Evolutionary conservation across 1,284 basidiomycete species (phyloP).

Genomic region (Gomphus bonarii): DNA sequence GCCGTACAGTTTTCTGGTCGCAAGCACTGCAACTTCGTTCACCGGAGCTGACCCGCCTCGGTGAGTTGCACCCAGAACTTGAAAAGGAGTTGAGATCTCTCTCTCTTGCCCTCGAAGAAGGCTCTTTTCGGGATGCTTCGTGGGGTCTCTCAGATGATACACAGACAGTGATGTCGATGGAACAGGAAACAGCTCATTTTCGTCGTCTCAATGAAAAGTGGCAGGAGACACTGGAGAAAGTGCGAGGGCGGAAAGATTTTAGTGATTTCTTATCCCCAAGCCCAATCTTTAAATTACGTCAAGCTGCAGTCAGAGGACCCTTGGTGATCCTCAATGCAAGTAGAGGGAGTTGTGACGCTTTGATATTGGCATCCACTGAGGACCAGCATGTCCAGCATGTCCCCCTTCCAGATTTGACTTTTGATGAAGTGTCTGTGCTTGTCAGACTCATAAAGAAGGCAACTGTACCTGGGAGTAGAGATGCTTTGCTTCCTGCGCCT

Average conservation of each 20-base stretch:
- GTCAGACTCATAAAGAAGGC: background rate
- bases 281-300: background rate
- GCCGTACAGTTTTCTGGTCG: conserved; percentile 23
- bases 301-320: background rate
- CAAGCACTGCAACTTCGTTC: conserved; percentile 16
- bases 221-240: background rate
- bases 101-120: background rate
- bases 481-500: background rate
- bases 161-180: background rate
- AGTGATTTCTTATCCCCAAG: background rate
- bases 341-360: background rate
- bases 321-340: background rate
- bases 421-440: background rate
- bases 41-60: conserved; percentile 11
- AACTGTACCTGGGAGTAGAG: background rate
- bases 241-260: background rate
- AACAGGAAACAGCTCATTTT: background rate
- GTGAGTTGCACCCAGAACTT: conserved; percentile 8
- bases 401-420: background rate
- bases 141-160: background rate
- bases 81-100: background rate
- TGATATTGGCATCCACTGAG: background rate
- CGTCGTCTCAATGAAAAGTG: background rate
- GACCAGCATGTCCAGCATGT: background rate
- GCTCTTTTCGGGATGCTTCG: background rate